phyloP scores from a whole-genome alignment of 2,329 filamentous ascomycete species.

The Aureobasidium sp. region DNA sequence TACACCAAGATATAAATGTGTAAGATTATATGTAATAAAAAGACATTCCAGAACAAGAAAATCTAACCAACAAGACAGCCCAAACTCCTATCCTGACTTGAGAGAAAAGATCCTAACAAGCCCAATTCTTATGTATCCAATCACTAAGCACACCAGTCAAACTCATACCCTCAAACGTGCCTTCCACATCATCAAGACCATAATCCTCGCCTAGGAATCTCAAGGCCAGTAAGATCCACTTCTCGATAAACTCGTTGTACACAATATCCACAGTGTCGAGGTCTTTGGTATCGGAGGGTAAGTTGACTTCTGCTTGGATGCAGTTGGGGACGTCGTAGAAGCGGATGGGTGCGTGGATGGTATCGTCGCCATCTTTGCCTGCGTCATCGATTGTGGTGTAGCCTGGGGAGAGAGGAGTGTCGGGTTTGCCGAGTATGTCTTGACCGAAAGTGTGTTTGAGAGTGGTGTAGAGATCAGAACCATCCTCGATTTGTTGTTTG shows the following conservation, averaged over 20 bases:
- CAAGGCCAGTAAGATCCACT: constrained; percentile 70
- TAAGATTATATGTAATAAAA: no score
- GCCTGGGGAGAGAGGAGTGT: constrained; percentile 53
- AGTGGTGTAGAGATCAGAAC: neutral
- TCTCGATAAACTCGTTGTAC: constrained; percentile 84
- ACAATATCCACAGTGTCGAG: constrained; percentile 73
- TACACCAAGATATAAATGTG: no score
- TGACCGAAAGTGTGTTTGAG: constrained; percentile 5
- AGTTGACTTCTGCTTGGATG: constrained; percentile 62
- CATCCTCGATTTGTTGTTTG: neutral
- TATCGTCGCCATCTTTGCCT: constrained; percentile 82
- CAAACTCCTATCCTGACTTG: no score
- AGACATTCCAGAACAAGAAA: no score
- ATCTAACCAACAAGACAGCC: no score
- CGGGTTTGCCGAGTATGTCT: constrained; percentile 4
- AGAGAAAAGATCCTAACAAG: constrained; percentile 21
- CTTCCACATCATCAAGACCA: constrained; percentile 43
- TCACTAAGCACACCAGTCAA: constrained; percentile 52
- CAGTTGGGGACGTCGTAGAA: constrained; percentile 79
- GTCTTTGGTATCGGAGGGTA: constrained; percentile 42
- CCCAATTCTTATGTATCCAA: constrained; percentile 54
- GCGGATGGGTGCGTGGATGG: constrained; percentile 65
- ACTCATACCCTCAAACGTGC: constrained; percentile 47
- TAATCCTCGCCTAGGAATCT: constrained; percentile 51
- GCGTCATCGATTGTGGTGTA: constrained; percentile 87